phyloP scores from a whole-genome alignment of 1,284 basidiomycete species.

The Tetrapyrgos nigripes region DNA sequence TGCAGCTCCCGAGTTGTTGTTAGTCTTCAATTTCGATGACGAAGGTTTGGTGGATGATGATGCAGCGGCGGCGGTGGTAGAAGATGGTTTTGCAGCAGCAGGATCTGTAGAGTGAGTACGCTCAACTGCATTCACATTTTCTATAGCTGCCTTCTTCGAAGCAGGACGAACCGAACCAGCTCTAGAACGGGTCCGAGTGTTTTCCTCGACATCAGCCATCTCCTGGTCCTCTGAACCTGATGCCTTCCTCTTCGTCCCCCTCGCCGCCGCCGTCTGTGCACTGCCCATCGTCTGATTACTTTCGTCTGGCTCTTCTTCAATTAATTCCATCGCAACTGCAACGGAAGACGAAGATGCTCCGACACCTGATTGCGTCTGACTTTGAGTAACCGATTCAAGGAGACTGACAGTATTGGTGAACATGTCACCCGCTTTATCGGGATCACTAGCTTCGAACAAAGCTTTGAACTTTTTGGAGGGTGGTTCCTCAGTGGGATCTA shows the following conservation, averaged over 20 bases:
- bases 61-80: neutral
- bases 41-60: neutral
- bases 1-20: slow-evolving; percentile 42
- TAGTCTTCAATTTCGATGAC: slow-evolving; percentile 18
- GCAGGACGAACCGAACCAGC: slow-evolving; percentile 15
- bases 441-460: slow-evolving; percentile 67
- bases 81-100: too few species aligned
- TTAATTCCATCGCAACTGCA: slow-evolving; percentile 21
- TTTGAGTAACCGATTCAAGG: slow-evolving; percentile 35
- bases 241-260: slow-evolving; percentile 17
- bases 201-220: slow-evolving; percentile 40
- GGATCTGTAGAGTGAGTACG: neutral
- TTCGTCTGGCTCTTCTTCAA: slow-evolving; percentile 67
- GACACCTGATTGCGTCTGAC: slow-evolving; percentile 36
- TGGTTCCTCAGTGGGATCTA: slow-evolving; percentile 44
- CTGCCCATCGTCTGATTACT: slow-evolving; percentile 21
- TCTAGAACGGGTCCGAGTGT: slow-evolving; percentile 6
- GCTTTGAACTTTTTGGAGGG: slow-evolving; percentile 69
- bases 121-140: slow-evolving; percentile 39
- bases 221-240: slow-evolving; percentile 40
- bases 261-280: neutral
- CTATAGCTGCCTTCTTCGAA: slow-evolving; percentile 48
- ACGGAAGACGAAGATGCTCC: neutral
- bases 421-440: slow-evolving; percentile 41
- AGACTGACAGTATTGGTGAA: slow-evolving; percentile 26